Evolutionary conservation across 331 rosid genomes (phyloP), one percentile per base, ranked within the genome.

Genomic region (Telfairia occidentalis): DNA sequence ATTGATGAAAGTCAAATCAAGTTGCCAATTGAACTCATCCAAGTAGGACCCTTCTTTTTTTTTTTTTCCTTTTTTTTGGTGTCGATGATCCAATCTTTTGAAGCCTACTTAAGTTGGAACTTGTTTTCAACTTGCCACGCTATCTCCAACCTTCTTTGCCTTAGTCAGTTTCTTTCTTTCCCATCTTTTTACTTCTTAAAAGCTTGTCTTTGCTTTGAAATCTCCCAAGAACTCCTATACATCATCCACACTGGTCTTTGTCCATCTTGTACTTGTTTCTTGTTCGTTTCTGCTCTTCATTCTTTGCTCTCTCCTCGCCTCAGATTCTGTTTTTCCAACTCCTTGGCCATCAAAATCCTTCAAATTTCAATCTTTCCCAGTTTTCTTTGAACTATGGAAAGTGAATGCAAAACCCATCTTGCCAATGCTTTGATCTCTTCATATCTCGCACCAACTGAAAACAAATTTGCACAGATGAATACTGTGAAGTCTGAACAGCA

Each of bases 381-480:
- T 57, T 53, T 30, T 35, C 45, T 19, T 42, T 11, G 18, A 40
- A 37, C 80, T 46, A 81, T 85, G 89, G 87, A 76, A 1, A 55
- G 66, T 19, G 45, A 73, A 2, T 59, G 63, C 73, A 80, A 79
- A 63, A 60, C 49, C 58, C 24, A 65, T 35, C 78, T 49, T 48
- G 24, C 77, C 30, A 81, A 78, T n/a, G 87, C 80, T 58, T 81
- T 84, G 0, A 67, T 82, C 74, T 80, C 80, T 52, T 75, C 89
- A 28, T 73, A 73, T 64, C 81, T 78, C 43, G 48, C 55, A 61
- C 30, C 71, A 65, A 54, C 61, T 46, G 84, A 76, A 75, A 80
- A 80, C 49, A 76, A 38, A 60, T 32, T 50, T 26, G 58, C 71
- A 10, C 21, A 38, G 65, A 75, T 71, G 15, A 35, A 35, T 65